Percentiles rank a stretch among this genome's conserved stretches.
These are phyloP conservation scores for Fusarium mexicanum DNA, from an alignment of 2,329 filamentous ascomycete genomes.

Conservation along the genomic window DNA sequence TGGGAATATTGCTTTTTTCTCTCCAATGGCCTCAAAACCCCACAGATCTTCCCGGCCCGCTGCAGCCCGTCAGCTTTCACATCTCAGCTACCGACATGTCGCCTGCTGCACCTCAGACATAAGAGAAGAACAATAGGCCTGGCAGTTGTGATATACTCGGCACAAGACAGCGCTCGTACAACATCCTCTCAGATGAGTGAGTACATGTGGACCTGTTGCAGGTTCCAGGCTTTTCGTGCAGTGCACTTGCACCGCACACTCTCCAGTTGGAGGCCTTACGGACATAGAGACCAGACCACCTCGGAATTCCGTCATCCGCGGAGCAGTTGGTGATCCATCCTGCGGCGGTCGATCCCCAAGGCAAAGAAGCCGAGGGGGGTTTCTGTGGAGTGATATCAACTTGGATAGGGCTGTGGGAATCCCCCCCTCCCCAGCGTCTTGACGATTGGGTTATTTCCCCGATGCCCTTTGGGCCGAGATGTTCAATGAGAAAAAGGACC, in stretches of 20 bases:
- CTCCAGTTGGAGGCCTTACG: constrained; percentile 17
- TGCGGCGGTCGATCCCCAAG: constrained; percentile 5
- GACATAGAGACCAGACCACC: not conserved
- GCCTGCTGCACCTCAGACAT: constrained; percentile 21
- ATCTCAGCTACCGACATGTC: constrained; percentile 32
- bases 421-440: not conserved
- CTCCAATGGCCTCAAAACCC: constrained; percentile 28
- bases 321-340: constrained; percentile 8
- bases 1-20: constrained; percentile 16
- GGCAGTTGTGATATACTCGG: not conserved
- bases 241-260: not conserved
- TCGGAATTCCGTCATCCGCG: not conserved
- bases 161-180: constrained; percentile 1
- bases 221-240: constrained; percentile 2
- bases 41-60: constrained; percentile 28
- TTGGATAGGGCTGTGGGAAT: constrained; percentile 28
- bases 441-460: not conserved
- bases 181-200: not conserved
- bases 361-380: constrained; percentile 19
- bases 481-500: not conserved
- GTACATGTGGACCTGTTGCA: constrained; percentile 18
- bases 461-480: not conserved
- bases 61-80: constrained; percentile 32
- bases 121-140: not conserved
- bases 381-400: constrained; percentile 19